These are phyloP conservation scores for Cicer yamashitae DNA, from an alignment of 306 rosid species.

Conservation along the genomic window DNA sequence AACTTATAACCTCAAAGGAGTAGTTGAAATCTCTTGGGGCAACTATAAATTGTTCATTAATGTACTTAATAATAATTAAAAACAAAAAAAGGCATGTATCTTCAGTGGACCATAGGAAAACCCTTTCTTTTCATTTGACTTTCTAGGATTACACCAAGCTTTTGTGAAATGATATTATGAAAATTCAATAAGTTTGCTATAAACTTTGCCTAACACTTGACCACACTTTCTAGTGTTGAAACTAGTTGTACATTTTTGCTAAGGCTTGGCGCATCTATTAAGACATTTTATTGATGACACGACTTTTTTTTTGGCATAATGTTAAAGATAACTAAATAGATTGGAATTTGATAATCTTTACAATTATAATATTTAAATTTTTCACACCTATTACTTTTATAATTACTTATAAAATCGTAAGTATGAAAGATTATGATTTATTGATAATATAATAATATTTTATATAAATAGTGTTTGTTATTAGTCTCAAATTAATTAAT, in stretches of 20 bases:
- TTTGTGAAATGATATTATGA: not conserved
- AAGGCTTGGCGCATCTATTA: not conserved
- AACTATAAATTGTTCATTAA: no score
- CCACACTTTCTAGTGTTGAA: not conserved
- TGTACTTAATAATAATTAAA: no score
- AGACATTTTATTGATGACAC: not conserved
- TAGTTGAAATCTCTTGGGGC: no score
- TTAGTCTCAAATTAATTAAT: no score
- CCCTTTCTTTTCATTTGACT: not conserved
- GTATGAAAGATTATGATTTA: no score
- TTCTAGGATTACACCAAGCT: not conserved
- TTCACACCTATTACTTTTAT: not conserved
- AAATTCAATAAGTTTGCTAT: not conserved
- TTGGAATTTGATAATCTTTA: not conserved
- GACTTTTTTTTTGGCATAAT: not conserved
- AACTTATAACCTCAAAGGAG: no score
- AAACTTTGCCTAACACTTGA: conserved; percentile 6
- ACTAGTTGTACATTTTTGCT: conserved; percentile 4
- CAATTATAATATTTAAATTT: not conserved
- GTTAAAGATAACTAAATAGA: not conserved
- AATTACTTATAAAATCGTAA: no score
- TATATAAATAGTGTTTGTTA: no score
- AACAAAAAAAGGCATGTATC: not conserved
- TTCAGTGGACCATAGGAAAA: not conserved
- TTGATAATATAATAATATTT: no score